Evolutionary conservation across 2,329 filamentous ascomycete genomes (phyloP).

Genomic region (Catunica adiposa): DNA sequence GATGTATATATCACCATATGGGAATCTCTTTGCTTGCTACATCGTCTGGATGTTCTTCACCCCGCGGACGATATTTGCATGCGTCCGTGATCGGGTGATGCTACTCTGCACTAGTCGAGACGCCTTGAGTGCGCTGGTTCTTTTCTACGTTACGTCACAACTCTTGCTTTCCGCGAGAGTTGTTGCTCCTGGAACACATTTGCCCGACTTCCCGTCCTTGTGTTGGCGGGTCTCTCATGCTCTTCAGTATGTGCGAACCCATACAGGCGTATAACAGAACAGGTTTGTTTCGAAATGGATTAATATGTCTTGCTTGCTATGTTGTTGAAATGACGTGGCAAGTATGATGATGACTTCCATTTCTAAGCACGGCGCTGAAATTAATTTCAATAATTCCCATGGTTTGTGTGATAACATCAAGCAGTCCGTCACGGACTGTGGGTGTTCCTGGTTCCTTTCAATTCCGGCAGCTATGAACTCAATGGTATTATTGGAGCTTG

Average conservation of each 20-base stretch:
- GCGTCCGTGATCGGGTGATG: not conserved
- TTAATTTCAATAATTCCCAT: constrained; percentile 11
- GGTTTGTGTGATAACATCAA: constrained; percentile 8
- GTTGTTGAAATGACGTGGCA: constrained; percentile 8
- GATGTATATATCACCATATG: constrained; percentile 27
- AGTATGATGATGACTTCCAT: constrained; percentile 3
- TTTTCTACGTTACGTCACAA: constrained; percentile 13
- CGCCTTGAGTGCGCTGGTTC: constrained; percentile 12
- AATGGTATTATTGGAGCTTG: not conserved
- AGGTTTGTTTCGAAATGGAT: constrained; percentile 14
- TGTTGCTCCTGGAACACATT: constrained; percentile 9
- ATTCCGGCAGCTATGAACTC: constrained; percentile 7
- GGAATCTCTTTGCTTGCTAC: constrained; percentile 9
- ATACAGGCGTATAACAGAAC: constrained; percentile 14
- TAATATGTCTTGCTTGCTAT: constrained; percentile 1
- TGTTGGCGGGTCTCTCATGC: not conserved
- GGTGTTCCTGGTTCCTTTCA: constrained; percentile 13
- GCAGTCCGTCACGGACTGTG: not conserved
- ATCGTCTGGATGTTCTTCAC: not conserved
- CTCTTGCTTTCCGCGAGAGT: constrained; percentile 8
- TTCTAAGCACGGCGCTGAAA: constrained; percentile 9
- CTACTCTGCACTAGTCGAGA: constrained; percentile 4
- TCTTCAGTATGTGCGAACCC: not conserved
- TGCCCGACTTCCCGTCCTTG: not conserved
- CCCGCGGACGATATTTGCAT: constrained; percentile 1